Conservation (phyloP, 1,139 yeast genomes). For the Yamadazyma dushanensis region DNA sequence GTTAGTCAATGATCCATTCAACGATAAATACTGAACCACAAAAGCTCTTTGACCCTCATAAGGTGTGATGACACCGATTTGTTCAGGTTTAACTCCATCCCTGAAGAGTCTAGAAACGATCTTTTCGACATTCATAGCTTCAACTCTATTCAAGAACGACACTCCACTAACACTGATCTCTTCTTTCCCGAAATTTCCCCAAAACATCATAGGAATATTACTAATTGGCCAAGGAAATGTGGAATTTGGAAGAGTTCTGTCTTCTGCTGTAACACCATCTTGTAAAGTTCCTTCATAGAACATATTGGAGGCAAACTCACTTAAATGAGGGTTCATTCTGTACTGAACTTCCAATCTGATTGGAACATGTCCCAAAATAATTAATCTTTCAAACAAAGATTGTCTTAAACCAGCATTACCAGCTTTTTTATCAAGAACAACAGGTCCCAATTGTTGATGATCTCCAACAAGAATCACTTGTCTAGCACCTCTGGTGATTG, state of each 20-base stretch:
- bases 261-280: conserved; percentile 81
- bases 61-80: conserved; percentile 92
- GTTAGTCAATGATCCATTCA: conserved; percentile 65
- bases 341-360: conserved; percentile 88
- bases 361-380: conserved; percentile 83
- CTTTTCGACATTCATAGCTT: conserved; percentile 88
- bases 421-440: conserved; percentile 75
- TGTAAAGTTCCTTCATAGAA: conserved; percentile 91
- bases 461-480: conserved; percentile 92
- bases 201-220: conserved; percentile 88
- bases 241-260: conserved; percentile 55
- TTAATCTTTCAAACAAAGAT: conserved; percentile 82
- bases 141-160: conserved; percentile 83
- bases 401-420: conserved; percentile 84
- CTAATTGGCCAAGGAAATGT: conserved; percentile 89
- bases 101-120: conserved; percentile 70
- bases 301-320: conserved; percentile 89
- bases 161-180: conserved; percentile 83
- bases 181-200: conserved; percentile 89
- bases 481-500: conserved; percentile 84
- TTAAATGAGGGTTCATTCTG: conserved; percentile 88
- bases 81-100: conserved; percentile 79
- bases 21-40: conserved; percentile 73
- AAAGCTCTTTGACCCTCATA: conserved; percentile 93
- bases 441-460: conserved; percentile 94